Base-by-base conservation (phyloP, 768 basidiomycete genomes). In the Termitomyces sp. region DNA sequence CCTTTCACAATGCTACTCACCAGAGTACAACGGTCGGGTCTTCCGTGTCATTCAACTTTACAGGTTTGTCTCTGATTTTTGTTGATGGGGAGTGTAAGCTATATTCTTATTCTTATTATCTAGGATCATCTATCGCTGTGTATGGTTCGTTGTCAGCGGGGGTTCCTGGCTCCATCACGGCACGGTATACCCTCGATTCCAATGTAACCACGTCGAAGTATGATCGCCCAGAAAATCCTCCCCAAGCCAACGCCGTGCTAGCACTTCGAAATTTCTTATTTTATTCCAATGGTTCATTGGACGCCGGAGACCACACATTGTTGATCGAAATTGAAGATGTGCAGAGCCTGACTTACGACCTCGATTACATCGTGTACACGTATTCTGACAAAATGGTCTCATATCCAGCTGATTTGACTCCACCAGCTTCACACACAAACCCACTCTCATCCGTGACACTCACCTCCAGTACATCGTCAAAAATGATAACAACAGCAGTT, bases 1-100 rank as follows among this genome's bases (percentile, higher is more conserved):
- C 60, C 10, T 61, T 56, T 55, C 54, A 51, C 25, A 61, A 61
- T 61, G 25, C 12, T 6, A 61, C 55, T 15, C 60, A 61, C 42
- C 29, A 29, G 48, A 50, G 46, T 29, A 37, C 25, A 1, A 56
- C 31, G 12, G 14, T 37, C 25, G 48, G 55, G 4, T 42, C 46
- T 49, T 56, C 60, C 1, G 40, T 50, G 15, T 36, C 54, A 11
- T 56, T 56, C 3, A 37, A 32, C 4, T 61, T 61, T 17, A 56
- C 40, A 15, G 60, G 60, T 60, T 20, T 8, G 32, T 60, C 14
- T 31, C 17, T 25, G 32, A n/a, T 42, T 34, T n/a, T 5, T 3
- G 17, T 56, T 31, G 11, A 43, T n/a, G 32, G 40, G 2, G 31
- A 45, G 3, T 29, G 9, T 43, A 43, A 20, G 17, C 6, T 43